phyloP scores from a whole-genome alignment of 1,284 basidiomycete species.

The Garcileccinum viscosum region DNA sequence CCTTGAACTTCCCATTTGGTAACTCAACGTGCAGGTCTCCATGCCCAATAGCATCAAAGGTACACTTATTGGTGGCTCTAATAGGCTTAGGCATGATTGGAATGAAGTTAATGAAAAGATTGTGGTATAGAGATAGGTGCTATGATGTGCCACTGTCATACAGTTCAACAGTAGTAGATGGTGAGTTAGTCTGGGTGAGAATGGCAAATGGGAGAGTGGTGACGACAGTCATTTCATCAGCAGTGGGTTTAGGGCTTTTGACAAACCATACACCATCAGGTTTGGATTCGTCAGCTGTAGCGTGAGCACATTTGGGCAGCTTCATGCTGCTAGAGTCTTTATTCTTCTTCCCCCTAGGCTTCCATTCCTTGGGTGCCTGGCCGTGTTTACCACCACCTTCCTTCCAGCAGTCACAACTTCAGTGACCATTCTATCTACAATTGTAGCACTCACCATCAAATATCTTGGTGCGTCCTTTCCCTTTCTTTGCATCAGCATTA shows the following conservation, averaged over 20 bases:
- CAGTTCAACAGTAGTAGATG: no score
- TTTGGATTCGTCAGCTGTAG: no score
- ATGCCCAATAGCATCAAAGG: no score
- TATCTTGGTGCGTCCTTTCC: no score
- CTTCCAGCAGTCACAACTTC: neutral
- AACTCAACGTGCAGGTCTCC: no score
- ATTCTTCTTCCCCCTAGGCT: neutral
- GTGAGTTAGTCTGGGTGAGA: neutral
- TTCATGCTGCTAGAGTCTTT: neutral
- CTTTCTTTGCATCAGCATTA: no score
- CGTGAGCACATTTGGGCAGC: neutral
- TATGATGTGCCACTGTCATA: no score
- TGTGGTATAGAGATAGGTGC: no score
- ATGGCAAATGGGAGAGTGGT: neutral
- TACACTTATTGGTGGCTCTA: conserved; percentile 19
- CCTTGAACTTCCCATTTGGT: no score
- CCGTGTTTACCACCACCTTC: no score
- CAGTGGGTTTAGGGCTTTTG: neutral
- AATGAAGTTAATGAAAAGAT: neutral
- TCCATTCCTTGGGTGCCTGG: neutral
- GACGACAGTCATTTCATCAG: neutral
- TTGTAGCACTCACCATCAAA: neutral
- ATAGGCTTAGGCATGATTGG: neutral
- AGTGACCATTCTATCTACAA: neutral
- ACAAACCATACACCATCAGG: no score